Conservation (phyloP, 139 green algal genomes). For the Yamagishiella unicocca region DNA sequence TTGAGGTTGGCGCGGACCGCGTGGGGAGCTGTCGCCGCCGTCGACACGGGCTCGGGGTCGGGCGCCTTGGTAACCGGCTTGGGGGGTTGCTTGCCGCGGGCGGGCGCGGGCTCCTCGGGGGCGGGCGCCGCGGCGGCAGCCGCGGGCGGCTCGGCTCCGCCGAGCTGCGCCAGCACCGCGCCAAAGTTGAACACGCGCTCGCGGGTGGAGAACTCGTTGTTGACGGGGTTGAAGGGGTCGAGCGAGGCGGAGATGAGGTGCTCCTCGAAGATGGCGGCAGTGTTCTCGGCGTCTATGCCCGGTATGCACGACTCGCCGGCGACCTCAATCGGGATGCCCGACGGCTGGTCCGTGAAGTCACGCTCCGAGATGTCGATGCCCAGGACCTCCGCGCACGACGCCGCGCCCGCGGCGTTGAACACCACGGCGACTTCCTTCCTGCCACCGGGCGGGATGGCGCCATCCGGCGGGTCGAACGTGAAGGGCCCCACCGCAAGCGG, state of each 20-base stretch:
- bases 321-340: slow-evolving; percentile 80
- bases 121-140: not conserved
- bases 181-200: slow-evolving; percentile 88
- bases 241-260: slow-evolving; percentile 72
- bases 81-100: not conserved
- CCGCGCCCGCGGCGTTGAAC: slow-evolving; percentile 62
- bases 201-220: slow-evolving; percentile 68
- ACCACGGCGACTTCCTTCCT: slow-evolving; percentile 68
- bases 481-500: slow-evolving; percentile 73
- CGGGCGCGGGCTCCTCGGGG: not conserved
- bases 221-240: slow-evolving; percentile 71
- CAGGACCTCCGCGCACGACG: slow-evolving; percentile 48
- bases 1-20: slow-evolving; percentile 79
- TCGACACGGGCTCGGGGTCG: not conserved
- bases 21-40: not conserved
- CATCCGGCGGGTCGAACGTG: slow-evolving; percentile 66
- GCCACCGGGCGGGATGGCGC: slow-evolving; percentile 63
- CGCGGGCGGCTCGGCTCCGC: not conserved
- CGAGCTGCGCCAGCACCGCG: slow-evolving; percentile 73
- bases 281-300: slow-evolving; percentile 76
- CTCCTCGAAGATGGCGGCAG: slow-evolving; percentile 88
- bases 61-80: not conserved
- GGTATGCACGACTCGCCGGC: slow-evolving; percentile 83
- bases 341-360: slow-evolving; percentile 66
- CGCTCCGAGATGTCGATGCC: slow-evolving; percentile 76